Conservation (phyloP, 306 rosid species). For the Corylus americana region DNA sequence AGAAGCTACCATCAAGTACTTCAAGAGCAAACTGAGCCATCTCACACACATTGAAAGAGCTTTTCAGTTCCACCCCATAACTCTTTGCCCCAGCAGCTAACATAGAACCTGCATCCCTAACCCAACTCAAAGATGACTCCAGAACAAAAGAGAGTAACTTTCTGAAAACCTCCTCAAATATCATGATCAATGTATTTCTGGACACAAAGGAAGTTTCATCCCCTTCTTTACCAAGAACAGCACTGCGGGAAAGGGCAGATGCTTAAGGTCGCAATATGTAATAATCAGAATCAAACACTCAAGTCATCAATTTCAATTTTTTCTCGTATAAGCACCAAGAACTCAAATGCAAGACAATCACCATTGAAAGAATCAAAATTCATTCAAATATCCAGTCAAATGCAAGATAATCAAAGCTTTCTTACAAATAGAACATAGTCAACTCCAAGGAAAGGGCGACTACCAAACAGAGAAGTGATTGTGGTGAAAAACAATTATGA, state of each 20-base stretch:
- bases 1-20: slow-evolving; percentile 74
- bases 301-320: slow-evolving; percentile 15
- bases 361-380: not conserved
- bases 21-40: slow-evolving; percentile 69
- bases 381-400: not conserved
- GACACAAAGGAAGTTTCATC: slow-evolving; percentile 60
- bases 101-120: slow-evolving; percentile 51
- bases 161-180: slow-evolving; percentile 64
- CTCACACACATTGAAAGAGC: slow-evolving; percentile 47
- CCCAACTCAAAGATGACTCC: slow-evolving; percentile 73
- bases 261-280: slow-evolving; percentile 4
- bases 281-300: slow-evolving; percentile 25
- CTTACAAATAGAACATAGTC: not conserved
- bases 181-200: slow-evolving; percentile 50
- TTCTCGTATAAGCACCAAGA: slow-evolving; percentile 16
- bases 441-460: not conserved
- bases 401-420: slow-evolving; percentile 13
- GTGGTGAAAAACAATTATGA: not conserved
- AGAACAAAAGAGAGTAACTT: slow-evolving; percentile 65
- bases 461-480: not conserved
- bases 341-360: slow-evolving; percentile 15
- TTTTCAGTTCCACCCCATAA: slow-evolving; percentile 38
- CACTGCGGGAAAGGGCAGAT: slow-evolving; percentile 51
- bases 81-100: slow-evolving; percentile 41
- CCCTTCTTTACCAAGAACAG: slow-evolving; percentile 74